Base-by-base conservation (phyloP, 306 rosid genomes). In the Gleditsia sinensis region DNA sequence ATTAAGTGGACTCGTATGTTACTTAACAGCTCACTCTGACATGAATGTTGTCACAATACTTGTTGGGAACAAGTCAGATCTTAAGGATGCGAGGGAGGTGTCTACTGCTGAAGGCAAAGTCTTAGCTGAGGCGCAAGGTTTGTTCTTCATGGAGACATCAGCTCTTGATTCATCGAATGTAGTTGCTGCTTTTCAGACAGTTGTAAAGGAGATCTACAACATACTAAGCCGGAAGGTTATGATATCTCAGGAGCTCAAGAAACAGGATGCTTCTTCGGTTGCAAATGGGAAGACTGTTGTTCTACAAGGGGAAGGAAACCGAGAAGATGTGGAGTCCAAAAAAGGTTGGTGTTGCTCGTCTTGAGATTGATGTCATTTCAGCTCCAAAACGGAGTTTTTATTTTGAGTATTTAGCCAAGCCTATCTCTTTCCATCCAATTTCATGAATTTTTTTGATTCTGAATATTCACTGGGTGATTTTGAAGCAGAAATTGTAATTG, bases 121-220 rank as follows among this genome's bases (percentile, higher is more conserved):
- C 63, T 86, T 93, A 76, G 98, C 98, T 6, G 93, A 93, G 83
- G 95, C 95, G 9, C 89, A 90, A 74, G 96, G 98, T 71, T 84
- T 93, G 84, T 93, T 87, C 81, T 93, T 90, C 72, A 93, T 93
- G 91, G 98, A 93, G 86, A 90, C 98, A 39, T 92, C 98, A 5
- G 94, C 98, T 68, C 96, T 92, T 2, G 98, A 92, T 83, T 92
- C 96, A 25, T 90, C 98, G 56, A 88, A 92, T 21, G 98, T 93
- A 33, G 79, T 74, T 14, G 85, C 92, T 25, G 98, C 98, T 58
- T 93, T 93, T 78, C 91, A 93, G 84, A 93, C 87, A 39, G 90
- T 93, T 32, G 96, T 93, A 63, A 90, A 80, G 80, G 96, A 93
- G 88, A 93, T 93, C 71, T 93, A 90, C 84, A 84, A 76, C 82